Percentiles rank a stretch among this genome's conserved stretches.
Evolutionary conservation across 768 basidiomycete genomes (phyloP).

Genomic region (Agrocybe chaxingu): DNA sequence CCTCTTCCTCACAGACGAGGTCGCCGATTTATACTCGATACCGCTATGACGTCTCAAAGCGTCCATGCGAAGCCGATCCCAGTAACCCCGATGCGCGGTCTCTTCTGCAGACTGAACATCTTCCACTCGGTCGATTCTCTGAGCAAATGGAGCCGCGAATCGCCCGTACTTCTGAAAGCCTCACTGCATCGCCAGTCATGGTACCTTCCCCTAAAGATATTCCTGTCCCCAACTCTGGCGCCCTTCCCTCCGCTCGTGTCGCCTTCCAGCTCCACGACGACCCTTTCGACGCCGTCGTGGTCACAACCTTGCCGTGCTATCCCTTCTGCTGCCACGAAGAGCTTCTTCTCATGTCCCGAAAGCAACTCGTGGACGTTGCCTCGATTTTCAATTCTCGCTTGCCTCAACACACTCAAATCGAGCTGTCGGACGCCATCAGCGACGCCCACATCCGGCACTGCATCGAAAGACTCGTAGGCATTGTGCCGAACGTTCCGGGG

Average conservation of each 20-base stretch:
- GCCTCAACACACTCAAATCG: conserved; percentile 50
- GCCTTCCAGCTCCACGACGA: conserved; percentile 64
- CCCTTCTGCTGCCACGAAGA: conserved; percentile 80
- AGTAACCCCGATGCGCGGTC: conserved; percentile 35
- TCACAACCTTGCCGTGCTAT: conserved; percentile 53
- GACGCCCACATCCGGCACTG: conserved; percentile 45
- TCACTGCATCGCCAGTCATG: too few species aligned
- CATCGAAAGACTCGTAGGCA: conserved; percentile 62
- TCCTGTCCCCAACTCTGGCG: not conserved
- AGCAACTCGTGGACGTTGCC: conserved; percentile 52
- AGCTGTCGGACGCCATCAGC: conserved; percentile 24
- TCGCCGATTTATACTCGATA: too few species aligned
- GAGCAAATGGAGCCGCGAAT: conserved; percentile 22
- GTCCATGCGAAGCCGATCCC: conserved; percentile 2
- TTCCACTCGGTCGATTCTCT: conserved; percentile 20
- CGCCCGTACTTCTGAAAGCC: not conserved
- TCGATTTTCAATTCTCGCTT: conserved; percentile 52
- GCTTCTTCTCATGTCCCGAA: conserved; percentile 58
- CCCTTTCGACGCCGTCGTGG: conserved; percentile 49
- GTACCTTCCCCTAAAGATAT: not conserved
- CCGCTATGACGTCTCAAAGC: not conserved
- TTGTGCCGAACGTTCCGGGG: conserved; percentile 35
- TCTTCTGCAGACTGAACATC: conserved; percentile 38
- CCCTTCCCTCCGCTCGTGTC: conserved; percentile 30
- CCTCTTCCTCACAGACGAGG: too few species aligned